These are phyloP conservation scores for Teunomyces stri DNA, from an alignment of 805 yeast species.

Conservation along the genomic window DNA sequence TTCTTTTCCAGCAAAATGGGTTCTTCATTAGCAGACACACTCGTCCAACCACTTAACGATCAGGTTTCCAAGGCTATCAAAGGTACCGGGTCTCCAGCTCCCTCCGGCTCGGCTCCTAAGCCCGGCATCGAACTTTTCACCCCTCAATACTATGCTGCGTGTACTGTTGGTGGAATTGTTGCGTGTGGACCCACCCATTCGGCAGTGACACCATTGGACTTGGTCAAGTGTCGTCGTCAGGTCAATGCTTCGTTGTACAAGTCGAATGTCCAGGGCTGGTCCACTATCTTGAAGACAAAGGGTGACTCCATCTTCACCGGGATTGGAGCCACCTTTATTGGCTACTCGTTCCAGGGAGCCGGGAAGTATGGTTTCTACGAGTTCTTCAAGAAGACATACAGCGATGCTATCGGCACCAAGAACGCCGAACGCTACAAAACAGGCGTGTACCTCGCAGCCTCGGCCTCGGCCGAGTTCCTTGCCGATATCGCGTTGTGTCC, in stretches of 20 bases:
- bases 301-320: constrained; percentile 88
- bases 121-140: constrained; percentile 51
- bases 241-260: constrained; percentile 72
- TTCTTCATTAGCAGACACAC: constrained; percentile 22
- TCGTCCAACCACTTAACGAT: constrained; percentile 32
- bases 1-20: constrained; percentile 1
- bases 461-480: constrained; percentile 91
- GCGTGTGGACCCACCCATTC: constrained; percentile 99
- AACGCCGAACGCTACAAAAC: constrained; percentile 65
- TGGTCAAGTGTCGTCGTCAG: constrained; percentile 91
- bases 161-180: constrained; percentile 73
- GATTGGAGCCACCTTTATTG: constrained; percentile 86
- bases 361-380: constrained; percentile 97
- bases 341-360: constrained; percentile 95
- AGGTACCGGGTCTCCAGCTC: constrained; percentile 2
- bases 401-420: constrained; percentile 63
- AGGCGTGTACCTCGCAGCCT: constrained; percentile 72
- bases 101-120: constrained; percentile 9
- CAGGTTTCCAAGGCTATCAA: constrained; percentile 15
- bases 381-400: constrained; percentile 77
- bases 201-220: constrained; percentile 86
- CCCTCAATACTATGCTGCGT: constrained; percentile 64
- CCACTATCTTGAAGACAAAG: constrained; percentile 64
- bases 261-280: constrained; percentile 82
- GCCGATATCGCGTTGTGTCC: constrained; percentile 93